These are phyloP conservation scores for Exophiala dermatitidis DNA, from an alignment of 2,329 filamentous ascomycete species.

Conservation along the genomic window DNA sequence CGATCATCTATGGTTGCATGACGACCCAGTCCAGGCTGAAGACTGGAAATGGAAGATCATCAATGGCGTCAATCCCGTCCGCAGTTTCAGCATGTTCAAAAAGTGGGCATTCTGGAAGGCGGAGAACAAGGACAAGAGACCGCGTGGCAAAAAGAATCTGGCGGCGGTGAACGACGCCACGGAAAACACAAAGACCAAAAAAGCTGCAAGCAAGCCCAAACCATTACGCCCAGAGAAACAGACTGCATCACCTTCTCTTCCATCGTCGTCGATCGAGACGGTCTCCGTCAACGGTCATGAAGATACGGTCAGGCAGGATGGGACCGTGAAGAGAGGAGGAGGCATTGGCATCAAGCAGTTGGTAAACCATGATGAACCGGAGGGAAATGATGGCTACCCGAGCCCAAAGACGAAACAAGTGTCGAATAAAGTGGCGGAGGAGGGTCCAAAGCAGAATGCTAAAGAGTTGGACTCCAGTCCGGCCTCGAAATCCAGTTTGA, in stretches of 20 bases:
- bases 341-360: not conserved
- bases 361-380: not conserved
- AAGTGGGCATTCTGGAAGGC: conserved; percentile 27
- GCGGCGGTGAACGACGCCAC: not conserved
- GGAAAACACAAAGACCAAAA: conserved; percentile 1
- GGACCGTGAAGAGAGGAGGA: not conserved
- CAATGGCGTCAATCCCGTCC: conserved; percentile 25
- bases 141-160: conserved; percentile 22
- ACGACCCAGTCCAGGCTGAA: conserved; percentile 19
- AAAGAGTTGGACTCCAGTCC: not conserved
- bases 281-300: not conserved
- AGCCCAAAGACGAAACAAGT: not conserved
- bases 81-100: conserved; percentile 25
- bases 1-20: conserved; percentile 23
- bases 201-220: not conserved
- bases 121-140: conserved; percentile 24
- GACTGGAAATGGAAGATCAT: conserved; percentile 24
- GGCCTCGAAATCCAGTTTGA: conserved; percentile 6
- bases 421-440: not conserved
- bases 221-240: not conserved
- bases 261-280: not conserved
- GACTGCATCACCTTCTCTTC: no score
- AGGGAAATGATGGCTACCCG: not conserved
- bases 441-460: not conserved
- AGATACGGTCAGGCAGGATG: not conserved